Evolutionary conservation across 2,329 filamentous ascomycete genomes (phyloP).

Genomic region (Microascus cirrosus): DNA sequence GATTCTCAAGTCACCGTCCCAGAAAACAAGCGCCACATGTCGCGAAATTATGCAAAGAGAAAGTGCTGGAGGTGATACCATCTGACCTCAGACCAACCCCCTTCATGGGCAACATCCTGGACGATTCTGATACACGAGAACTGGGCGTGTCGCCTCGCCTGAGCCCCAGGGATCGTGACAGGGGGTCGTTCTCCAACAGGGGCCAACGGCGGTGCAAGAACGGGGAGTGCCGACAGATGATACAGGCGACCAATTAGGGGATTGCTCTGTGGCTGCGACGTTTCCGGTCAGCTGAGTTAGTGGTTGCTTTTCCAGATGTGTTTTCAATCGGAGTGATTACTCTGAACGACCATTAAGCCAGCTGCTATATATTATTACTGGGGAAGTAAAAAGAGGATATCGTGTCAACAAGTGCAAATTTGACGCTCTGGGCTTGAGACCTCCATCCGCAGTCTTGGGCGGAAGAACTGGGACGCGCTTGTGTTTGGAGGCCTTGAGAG

Average conservation of each 20-base stretch:
- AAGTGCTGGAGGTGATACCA: not conserved
- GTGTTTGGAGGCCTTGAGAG: too few species aligned
- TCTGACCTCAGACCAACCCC: not conserved
- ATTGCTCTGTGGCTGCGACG: not conserved
- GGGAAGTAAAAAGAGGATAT: too few species aligned
- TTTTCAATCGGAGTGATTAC: too few species aligned
- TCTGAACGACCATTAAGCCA: too few species aligned
- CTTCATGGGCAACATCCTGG: not conserved
- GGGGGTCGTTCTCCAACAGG: not conserved
- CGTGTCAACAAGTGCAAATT: too few species aligned
- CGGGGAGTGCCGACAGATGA: not conserved
- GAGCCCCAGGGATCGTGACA: not conserved
- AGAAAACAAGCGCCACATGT: not conserved
- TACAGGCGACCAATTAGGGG: not conserved
- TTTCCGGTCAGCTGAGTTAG: not conserved
- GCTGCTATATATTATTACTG: too few species aligned
- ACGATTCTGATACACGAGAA: not conserved
- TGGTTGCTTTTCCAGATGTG: not conserved
- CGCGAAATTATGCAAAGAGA: not conserved
- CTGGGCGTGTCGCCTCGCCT: not conserved
- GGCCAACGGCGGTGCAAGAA: not conserved
- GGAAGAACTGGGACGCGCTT: too few species aligned
- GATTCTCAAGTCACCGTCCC: not conserved
- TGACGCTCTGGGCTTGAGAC: too few species aligned
- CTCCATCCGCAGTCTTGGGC: too few species aligned